These are phyloP conservation scores for Cordyceps farinosa DNA, from an alignment of 2,329 filamentous ascomycete species.

Conservation along the genomic window DNA sequence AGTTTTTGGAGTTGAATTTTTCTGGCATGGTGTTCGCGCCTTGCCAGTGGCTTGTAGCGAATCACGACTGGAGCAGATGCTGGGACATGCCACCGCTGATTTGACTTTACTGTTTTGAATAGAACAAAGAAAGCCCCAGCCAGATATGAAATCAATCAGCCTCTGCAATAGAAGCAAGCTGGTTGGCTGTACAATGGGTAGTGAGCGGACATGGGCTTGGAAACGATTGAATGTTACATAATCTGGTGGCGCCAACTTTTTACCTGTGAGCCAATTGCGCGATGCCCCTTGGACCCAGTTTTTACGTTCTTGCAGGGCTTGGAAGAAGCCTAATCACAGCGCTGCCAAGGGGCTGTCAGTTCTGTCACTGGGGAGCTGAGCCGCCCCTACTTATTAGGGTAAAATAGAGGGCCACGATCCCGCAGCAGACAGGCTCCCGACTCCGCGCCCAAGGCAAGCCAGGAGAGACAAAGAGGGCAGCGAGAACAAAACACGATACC, in stretches of 20 bases:
- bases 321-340: background rate
- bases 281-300: background rate
- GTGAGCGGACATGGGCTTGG: too few species aligned
- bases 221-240: background rate
- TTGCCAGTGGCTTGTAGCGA: background rate
- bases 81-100: too few species aligned
- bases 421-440: too few species aligned
- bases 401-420: too few species aligned
- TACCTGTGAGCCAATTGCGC: slow-evolving; percentile 1
- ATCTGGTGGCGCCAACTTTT: background rate
- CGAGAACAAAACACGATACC: background rate
- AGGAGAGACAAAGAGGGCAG: background rate
- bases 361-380: too few species aligned
- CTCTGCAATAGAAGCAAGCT: background rate
- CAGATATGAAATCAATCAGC: too few species aligned
- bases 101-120: too few species aligned
- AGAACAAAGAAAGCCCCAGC: too few species aligned
- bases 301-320: background rate
- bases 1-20: slow-evolving; percentile 62
- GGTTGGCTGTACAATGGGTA: background rate
- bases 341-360: background rate
- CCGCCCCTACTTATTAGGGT: too few species aligned
- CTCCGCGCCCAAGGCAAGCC: too few species aligned
- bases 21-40: slow-evolving; percentile 32
- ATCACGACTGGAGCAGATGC: background rate